Evolutionary conservation across 2,329 filamentous ascomycete genomes (phyloP), one percentile per base, ranked within the genome.

Genomic region (Aspergillus fischeri): DNA sequence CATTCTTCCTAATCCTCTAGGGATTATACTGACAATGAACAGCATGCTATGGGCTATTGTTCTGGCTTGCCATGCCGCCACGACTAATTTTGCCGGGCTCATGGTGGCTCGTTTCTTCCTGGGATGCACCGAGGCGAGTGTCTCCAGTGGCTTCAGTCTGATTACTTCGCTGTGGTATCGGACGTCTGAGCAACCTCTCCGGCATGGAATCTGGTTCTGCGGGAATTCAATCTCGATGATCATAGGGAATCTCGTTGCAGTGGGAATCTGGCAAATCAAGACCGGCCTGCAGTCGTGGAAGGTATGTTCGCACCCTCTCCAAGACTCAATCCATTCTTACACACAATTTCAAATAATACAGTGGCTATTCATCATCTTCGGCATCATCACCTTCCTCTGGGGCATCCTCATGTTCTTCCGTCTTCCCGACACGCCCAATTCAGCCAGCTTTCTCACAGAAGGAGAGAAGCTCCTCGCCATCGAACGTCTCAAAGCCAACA

Each of bases 101-200:
- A 74, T 78, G 65, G 66, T 71, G 1, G 69, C 73, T 28, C 68
- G 77, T 3, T 77, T 78, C 54, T 70, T 80, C 57, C 72, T 78
- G 14, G 77, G 77, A 7, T 70, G 70, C 2, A 73, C 76, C 24
- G 77, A 79, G 60, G 72, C 70, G 2, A 70, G 67, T 25, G 60
- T 74, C 7, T 68, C 70, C 7, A 73, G 73, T 1, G 67, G 67
- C 0, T 73, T 77, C 51, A 65, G 67, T 56, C 58, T 74, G 58
- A 75, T 68, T 41, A 71, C 69, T n/a, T 65, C 66, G 1, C 60
- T 69, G 29, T 72, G 67, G 66, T 72, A 71, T 47, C 63, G 60
- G 8, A 62, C 61, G 9, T 60, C 65, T 8, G 70, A 72, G 52
- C 70, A 72, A 28, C 69, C 69, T 1, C 58, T 71, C 0, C 62